Conservation (phyloP, 805 yeast genomes). For the Crinitomyces ghanaensis region DNA sequence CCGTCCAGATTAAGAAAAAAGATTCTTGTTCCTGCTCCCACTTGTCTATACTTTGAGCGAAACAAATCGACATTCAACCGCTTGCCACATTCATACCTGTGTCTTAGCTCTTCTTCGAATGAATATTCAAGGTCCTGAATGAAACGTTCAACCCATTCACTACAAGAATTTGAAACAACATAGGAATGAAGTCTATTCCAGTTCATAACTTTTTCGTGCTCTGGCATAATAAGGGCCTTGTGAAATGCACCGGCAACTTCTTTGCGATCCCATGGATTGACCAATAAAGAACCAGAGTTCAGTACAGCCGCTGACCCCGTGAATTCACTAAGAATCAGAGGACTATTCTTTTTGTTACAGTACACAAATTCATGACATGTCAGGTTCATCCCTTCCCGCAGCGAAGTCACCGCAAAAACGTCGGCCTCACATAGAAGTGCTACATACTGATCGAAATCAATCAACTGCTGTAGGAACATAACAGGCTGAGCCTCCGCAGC, state of each 20-base stretch:
- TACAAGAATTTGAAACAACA: slow-evolving; percentile 57
- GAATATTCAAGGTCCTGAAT: slow-evolving; percentile 39
- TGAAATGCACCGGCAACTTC: slow-evolving; percentile 55
- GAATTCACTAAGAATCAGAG: slow-evolving; percentile 71
- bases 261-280: slow-evolving; percentile 85
- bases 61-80: slow-evolving; percentile 28
- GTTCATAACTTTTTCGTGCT: slow-evolving; percentile 43
- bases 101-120: slow-evolving; percentile 40
- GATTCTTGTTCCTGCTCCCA: slow-evolving; percentile 27
- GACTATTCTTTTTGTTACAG: slow-evolving; percentile 29
- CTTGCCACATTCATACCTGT: slow-evolving; percentile 24
- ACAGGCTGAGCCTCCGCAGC: slow-evolving; percentile 68
- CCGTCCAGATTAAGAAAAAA: slow-evolving; percentile 43
- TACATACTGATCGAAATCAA: slow-evolving; percentile 79
- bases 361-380: slow-evolving; percentile 91
- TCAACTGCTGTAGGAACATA: slow-evolving; percentile 75
- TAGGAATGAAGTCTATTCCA: slow-evolving; percentile 54
- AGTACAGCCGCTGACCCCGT: slow-evolving; percentile 86
- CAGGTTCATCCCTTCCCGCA: slow-evolving; percentile 94
- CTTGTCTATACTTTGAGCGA: slow-evolving; percentile 22
- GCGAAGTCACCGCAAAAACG: slow-evolving; percentile 73
- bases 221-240: slow-evolving; percentile 52
- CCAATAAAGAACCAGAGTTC: slow-evolving; percentile 45
- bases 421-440: slow-evolving; percentile 83
- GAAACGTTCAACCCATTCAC: slow-evolving; percentile 58